Conservation (phyloP, 1,284 basidiomycete species). For the Ganoderma meredithae region DNA sequence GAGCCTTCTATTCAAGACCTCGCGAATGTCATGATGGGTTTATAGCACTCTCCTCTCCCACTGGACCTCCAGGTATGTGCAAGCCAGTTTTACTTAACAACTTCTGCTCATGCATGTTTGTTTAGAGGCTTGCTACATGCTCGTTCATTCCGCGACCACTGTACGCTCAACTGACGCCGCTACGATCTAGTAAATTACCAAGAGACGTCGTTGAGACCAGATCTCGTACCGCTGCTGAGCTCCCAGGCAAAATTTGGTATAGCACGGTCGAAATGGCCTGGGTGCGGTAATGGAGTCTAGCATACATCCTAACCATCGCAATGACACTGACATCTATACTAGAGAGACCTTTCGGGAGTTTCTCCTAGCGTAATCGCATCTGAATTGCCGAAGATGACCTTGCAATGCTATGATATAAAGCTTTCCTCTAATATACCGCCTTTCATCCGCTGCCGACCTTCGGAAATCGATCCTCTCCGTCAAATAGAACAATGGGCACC, state of each 20-base stretch:
- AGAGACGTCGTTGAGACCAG: not conserved
- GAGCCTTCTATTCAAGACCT: slow-evolving; percentile 19
- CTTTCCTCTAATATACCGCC: not conserved
- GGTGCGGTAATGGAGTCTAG: not conserved
- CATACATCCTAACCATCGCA: not conserved
- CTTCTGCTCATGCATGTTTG: not conserved
- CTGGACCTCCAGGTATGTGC: not conserved
- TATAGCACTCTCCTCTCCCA: not conserved
- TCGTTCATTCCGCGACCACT: not conserved
- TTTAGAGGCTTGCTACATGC: not conserved
- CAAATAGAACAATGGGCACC: not conserved
- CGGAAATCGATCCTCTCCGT: not conserved
- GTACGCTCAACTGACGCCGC: not conserved
- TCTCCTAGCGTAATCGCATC: too few relatives aligned
- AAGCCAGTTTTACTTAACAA: not conserved
- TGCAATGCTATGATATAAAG: not conserved
- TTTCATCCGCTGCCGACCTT: not conserved
- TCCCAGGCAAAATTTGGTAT: not conserved
- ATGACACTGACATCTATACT: not conserved
- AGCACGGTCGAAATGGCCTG: not conserved
- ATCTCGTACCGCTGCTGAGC: not conserved
- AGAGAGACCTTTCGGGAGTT: not conserved
- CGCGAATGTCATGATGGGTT: slow-evolving; percentile 18
- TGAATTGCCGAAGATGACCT: not conserved
- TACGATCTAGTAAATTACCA: not conserved